Conservation (phyloP, 768 basidiomycete genomes). For the Boletus edulis region DNA sequence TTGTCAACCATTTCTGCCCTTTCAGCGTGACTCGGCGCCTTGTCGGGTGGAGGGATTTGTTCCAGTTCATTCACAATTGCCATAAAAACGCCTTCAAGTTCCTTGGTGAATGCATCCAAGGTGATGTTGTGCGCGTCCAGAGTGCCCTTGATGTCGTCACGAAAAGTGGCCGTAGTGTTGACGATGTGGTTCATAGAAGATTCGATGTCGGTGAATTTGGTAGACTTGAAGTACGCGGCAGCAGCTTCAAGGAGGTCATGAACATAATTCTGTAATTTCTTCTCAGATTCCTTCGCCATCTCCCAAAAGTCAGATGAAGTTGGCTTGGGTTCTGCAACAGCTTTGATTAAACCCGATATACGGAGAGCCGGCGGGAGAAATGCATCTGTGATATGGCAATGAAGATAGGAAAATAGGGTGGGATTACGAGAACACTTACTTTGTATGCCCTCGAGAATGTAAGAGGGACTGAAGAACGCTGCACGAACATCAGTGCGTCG, state of each 20-base stretch:
- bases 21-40: slow-evolving; percentile 1
- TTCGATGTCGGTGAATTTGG: not conserved
- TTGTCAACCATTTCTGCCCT: slow-evolving; percentile 4
- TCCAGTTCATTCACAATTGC: not conserved
- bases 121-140: slow-evolving; percentile 7
- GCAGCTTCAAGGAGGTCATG: slow-evolving; percentile 4
- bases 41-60: not conserved
- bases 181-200: slow-evolving; percentile 8
- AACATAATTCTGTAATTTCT: slow-evolving; percentile 4
- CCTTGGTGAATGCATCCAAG: slow-evolving; percentile 1
- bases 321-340: not conserved
- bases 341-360: not conserved
- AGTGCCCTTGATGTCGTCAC: not conserved
- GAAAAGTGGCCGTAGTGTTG: slow-evolving; percentile 5
- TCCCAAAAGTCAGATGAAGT: slow-evolving; percentile 13
- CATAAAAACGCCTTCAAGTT: slow-evolving; percentile 11
- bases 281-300: not conserved
- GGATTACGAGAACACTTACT: not conserved
- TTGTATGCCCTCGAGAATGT: not conserved
- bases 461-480: not conserved
- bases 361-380: not conserved
- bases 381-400: not conserved
- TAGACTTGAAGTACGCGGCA: not conserved
- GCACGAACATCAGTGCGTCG: not conserved
- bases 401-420: not conserved